A percentile compares a stretch with the other conserved stretches of the same genome.
phyloP scores from a whole-genome alignment of 192 early-diverging fungal species.

The Backusella luteola region DNA sequence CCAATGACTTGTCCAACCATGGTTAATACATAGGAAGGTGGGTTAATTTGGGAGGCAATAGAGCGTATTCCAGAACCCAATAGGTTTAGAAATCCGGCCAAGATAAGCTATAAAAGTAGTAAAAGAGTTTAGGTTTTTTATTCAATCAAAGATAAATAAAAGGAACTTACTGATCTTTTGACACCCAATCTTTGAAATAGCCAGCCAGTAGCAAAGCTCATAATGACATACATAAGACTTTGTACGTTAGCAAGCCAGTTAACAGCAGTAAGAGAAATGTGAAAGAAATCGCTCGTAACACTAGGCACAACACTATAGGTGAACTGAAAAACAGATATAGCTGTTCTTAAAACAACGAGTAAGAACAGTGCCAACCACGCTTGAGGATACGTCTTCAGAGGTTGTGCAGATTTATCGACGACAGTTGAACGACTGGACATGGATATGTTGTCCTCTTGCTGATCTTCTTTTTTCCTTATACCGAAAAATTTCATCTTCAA shows the following conservation, averaged over 20 bases:
- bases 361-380: conserved; percentile 35
- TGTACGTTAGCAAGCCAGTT: conserved; percentile 40
- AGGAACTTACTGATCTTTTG: conserved; percentile 28
- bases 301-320: conserved; percentile 32
- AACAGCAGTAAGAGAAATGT: conserved; percentile 27
- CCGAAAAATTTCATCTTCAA: neutral
- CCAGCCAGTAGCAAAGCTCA: conserved; percentile 38
- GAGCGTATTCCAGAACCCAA: conserved; percentile 26
- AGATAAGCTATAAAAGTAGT: conserved; percentile 19
- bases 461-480: neutral
- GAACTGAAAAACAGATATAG: conserved; percentile 30
- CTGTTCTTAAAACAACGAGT: conserved; percentile 25
- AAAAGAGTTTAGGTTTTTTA: neutral
- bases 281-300: conserved; percentile 22
- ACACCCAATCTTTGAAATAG: conserved; percentile 33
- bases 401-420: neutral
- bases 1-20: conserved; percentile 35
- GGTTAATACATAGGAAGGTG: conserved; percentile 26
- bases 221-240: conserved; percentile 33
- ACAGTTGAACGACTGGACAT: neutral
- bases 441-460: neutral
- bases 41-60: conserved; percentile 18
- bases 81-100: conserved; percentile 24
- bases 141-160: neutral
- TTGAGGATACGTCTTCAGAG: conserved; percentile 30